These are phyloP conservation scores for Lithospermum erythrorhizon DNA, from an alignment of 257 asterid species.

Conservation along the genomic window DNA sequence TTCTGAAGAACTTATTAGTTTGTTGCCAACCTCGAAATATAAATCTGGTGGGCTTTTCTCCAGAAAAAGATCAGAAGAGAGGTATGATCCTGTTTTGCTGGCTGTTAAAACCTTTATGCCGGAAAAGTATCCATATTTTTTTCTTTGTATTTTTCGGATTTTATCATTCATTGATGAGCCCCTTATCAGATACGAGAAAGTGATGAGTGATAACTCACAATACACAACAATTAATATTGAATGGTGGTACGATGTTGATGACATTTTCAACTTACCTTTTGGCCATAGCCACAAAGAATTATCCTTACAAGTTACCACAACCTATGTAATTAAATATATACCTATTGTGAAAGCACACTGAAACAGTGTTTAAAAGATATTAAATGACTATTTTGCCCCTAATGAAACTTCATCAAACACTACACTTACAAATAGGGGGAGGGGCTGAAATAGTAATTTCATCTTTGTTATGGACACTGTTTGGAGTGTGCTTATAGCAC, in stretches of 20 bases:
- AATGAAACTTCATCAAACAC: too few relatives aligned
- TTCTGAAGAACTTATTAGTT: slow-evolving; percentile 54
- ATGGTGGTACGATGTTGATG: neutral
- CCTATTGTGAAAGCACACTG: too few relatives aligned
- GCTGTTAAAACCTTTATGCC: neutral
- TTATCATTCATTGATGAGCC: neutral
- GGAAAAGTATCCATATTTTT: neutral
- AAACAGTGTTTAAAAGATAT: too few relatives aligned
- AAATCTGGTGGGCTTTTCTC: slow-evolving; percentile 63
- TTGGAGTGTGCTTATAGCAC: too few relatives aligned
- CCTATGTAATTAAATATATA: too few relatives aligned
- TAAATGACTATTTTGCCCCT: too few relatives aligned
- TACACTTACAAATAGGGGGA: too few relatives aligned
- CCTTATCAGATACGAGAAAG: neutral
- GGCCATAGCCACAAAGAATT: too few relatives aligned
- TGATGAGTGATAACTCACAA: neutral
- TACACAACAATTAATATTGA: neutral
- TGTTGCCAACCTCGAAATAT: slow-evolving; percentile 76
- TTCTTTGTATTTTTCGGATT: neutral
- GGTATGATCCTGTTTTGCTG: slow-evolving; percentile 26
- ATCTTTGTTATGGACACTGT: too few relatives aligned
- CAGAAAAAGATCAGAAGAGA: slow-evolving; percentile 58
- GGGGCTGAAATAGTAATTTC: too few relatives aligned
- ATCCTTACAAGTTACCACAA: too few relatives aligned
- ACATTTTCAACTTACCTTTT: neutral